Conservation (phyloP, 2,329 filamentous ascomycete species). For the Emergomyces africanus region DNA sequence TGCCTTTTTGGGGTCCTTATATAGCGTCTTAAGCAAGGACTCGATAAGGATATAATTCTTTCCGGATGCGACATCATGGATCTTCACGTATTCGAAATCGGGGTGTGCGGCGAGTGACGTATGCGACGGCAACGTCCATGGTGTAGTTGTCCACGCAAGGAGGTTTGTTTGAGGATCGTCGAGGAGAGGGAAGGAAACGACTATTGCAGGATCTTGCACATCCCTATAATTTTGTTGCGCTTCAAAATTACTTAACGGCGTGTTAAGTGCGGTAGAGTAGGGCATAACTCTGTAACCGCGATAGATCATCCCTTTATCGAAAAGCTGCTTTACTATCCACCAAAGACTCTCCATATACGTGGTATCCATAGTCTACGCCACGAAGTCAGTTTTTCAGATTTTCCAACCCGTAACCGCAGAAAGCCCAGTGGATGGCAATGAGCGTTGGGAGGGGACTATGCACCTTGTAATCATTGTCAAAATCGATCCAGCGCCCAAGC, state of each 20-base stretch:
- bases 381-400: constrained; percentile 3
- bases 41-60: constrained; percentile 81
- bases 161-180: constrained; percentile 63
- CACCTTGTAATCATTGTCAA: constrained; percentile 93
- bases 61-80: constrained; percentile 66
- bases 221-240: constrained; percentile 92
- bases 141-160: constrained; percentile 82
- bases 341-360: constrained; percentile 91
- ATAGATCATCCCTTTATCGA: constrained; percentile 81
- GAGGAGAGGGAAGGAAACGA: constrained; percentile 74
- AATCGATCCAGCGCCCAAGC: constrained; percentile 91
- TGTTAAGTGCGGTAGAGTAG: constrained; percentile 82
- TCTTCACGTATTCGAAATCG: constrained; percentile 77
- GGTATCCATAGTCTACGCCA: constrained; percentile 69
- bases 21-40: constrained; percentile 65
- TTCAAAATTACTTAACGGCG: constrained; percentile 85
- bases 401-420: not conserved
- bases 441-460: not conserved
- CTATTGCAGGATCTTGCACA: constrained; percentile 77
- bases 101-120: constrained; percentile 65
- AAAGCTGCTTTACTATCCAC: constrained; percentile 94
- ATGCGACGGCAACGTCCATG: constrained; percentile 76
- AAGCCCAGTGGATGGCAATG: not conserved
- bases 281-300: constrained; percentile 89
- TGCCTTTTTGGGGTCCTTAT: constrained; percentile 92